phyloP scores from a whole-genome alignment of 108 stramenopile genomes.

The Cyclotella distinguenda region DNA sequence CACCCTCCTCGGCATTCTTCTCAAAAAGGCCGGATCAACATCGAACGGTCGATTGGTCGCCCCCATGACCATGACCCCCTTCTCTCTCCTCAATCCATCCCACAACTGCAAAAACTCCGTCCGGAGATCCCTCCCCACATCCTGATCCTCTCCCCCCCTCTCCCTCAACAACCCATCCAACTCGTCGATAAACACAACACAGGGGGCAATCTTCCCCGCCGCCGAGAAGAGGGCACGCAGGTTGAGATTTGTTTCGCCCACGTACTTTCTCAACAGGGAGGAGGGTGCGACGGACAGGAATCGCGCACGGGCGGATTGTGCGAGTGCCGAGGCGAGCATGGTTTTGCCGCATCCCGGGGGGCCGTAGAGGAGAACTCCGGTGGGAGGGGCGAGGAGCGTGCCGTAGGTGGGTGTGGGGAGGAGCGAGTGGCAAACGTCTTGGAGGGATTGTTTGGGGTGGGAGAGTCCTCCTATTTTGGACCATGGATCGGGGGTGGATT shows the following conservation, averaged over 20 bases:
- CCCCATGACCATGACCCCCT: conserved; percentile 66
- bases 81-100: conserved; percentile 77
- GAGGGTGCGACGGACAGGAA: conserved; percentile 90
- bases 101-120: conserved; percentile 96
- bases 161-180: conserved; percentile 90
- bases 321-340: conserved; percentile 78
- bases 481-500: no score
- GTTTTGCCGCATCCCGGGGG: conserved; percentile 93
- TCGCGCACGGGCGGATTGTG: conserved; percentile 77
- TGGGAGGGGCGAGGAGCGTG: conserved; percentile 43
- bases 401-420: conserved; percentile 35
- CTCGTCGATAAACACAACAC: conserved; percentile 92
- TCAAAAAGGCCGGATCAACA: conserved; percentile 88
- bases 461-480: no score
- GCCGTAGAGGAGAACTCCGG: conserved; percentile 76
- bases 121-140: conserved; percentile 90
- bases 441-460: no score
- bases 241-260: conserved; percentile 92
- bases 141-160: conserved; percentile 81
- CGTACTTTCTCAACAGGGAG: conserved; percentile 88
- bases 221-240: conserved; percentile 91
- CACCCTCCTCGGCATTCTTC: conserved; percentile 80
- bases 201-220: conserved; percentile 64
- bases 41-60: conserved; percentile 97
- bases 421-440: no score